Evolutionary conservation across 352 stramenopile species (phyloP).

Genomic region (Phytophthora megakarya): DNA sequence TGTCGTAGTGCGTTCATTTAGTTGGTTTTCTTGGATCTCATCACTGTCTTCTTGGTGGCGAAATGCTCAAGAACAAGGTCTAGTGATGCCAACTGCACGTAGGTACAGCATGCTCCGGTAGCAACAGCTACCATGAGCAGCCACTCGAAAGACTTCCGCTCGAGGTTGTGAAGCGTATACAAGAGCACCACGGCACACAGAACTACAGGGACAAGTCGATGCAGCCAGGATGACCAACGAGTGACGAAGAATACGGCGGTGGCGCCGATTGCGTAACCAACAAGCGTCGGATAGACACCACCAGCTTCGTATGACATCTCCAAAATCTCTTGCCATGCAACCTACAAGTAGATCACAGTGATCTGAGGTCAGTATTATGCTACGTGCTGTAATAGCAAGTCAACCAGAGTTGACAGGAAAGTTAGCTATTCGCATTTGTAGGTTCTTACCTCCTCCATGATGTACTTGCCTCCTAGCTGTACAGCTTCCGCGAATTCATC

Average conservation of each 20-base stretch:
- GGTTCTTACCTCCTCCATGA: slow-evolving; percentile 32
- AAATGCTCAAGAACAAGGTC: slow-evolving; percentile 58
- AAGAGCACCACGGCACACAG: slow-evolving; percentile 35
- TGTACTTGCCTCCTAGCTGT: slow-evolving; percentile 28
- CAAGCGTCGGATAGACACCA: slow-evolving; percentile 59
- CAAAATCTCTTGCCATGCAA: slow-evolving; percentile 49
- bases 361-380: background rate
- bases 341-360: slow-evolving; percentile 24
- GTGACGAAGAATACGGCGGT: slow-evolving; percentile 46
- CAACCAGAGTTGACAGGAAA: too few species aligned
- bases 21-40: slow-evolving; percentile 28
- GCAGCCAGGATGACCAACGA: slow-evolving; percentile 19
- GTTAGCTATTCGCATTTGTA: background rate
- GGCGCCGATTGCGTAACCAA: slow-evolving; percentile 58
- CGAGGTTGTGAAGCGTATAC: slow-evolving; percentile 25
- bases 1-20: slow-evolving; percentile 37
- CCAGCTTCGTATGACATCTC: slow-evolving; percentile 58
- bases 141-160: slow-evolving; percentile 38
- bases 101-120: slow-evolving; percentile 59
- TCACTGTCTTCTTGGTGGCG: slow-evolving; percentile 24
- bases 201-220: slow-evolving; percentile 25
- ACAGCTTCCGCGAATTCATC: slow-evolving; percentile 30
- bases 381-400: background rate
- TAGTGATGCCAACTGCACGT: slow-evolving; percentile 59
- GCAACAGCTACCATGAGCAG: slow-evolving; percentile 42